Base-by-base conservation (phyloP, 2,329 filamentous ascomycete genomes). In the Penicillium crustosum region DNA sequence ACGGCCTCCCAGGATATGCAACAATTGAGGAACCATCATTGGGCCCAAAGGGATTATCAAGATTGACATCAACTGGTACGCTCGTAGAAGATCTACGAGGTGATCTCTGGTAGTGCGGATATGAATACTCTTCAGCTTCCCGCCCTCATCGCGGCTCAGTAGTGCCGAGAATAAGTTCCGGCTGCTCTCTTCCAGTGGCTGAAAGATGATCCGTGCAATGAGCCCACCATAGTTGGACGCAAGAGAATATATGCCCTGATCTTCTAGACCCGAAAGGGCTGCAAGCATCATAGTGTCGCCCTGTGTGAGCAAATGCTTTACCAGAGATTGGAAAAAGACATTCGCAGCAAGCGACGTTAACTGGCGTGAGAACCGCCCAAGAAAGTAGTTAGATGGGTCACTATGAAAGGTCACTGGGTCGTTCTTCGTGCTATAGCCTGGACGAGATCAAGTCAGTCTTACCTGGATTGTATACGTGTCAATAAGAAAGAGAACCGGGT, bases 161-260 rank as follows among this genome's bases (percentile, higher is more conserved):
- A 96, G 80, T 35, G 89, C 89, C 52, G 91, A 93, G 68, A 97
- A 97, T 70, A 96, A 87, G 70, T 88, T 92, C 39, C 95, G 88
- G 62, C 89, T 93, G 72, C 89, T 93, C 75, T 99, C 95, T 75
- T 99, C 94, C 59, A 99, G 86, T 8, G 94, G 95, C 69, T 97
- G 94, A 73, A 99, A 93, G 50, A 99, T 79, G 62, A 97, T 85
- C 3, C 94, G 86, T 0, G 94, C 94, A 29, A 96, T 79, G 0
- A 99, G 83, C 2, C 93, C 90, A 23, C 94, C 94, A 72, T 94
- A 99, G 75, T 97, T 99, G 67, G 92, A 92, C 52, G 93, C 94
- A 6, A 99, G 82, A 0, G 93, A 91, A 70, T 97, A 99, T 36
- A 91, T 87, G 15, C 94, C 94, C 77, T 97, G 94, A 5, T 93